Percentiles rank a stretch among this genome's conserved stretches.
phyloP scores from a whole-genome alignment of 495 filamentous ascomycete species.

The Hyphodiscus hymeniophilus region DNA sequence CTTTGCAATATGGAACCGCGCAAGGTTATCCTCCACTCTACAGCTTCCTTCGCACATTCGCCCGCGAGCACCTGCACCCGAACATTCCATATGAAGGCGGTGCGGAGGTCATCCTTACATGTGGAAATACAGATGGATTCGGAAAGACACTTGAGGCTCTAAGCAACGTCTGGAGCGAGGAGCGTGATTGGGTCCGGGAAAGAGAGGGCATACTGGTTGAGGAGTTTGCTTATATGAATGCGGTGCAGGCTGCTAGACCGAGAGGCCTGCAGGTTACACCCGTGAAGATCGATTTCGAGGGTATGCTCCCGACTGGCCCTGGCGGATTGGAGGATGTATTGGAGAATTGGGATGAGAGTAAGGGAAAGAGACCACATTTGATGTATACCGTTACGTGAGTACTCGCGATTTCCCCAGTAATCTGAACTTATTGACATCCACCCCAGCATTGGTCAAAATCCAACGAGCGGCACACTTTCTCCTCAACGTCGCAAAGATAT shows the following conservation, averaged over 20 bases:
- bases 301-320: slow-evolving; percentile 58
- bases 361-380: slow-evolving; percentile 68
- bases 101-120: slow-evolving; percentile 67
- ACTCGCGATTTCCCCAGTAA: neutral
- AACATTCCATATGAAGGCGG: slow-evolving; percentile 70
- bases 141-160: slow-evolving; percentile 66
- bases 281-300: slow-evolving; percentile 67
- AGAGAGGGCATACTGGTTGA: slow-evolving; percentile 69
- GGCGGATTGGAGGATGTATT: slow-evolving; percentile 73
- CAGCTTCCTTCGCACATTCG: slow-evolving; percentile 69
- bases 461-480: slow-evolving; percentile 66
- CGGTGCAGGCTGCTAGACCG: slow-evolving; percentile 56
- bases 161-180: slow-evolving; percentile 62
- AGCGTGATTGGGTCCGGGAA: slow-evolving; percentile 54
- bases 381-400: slow-evolving; percentile 88
- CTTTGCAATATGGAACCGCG: slow-evolving; percentile 78
- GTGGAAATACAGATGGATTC: slow-evolving; percentile 79
- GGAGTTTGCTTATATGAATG: slow-evolving; percentile 69
- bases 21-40: slow-evolving; percentile 69
- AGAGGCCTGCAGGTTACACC: slow-evolving; percentile 62
- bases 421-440: slow-evolving; percentile 2
- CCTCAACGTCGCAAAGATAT: slow-evolving; percentile 65
- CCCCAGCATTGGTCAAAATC: slow-evolving; percentile 79
- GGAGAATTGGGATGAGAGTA: slow-evolving; percentile 67
- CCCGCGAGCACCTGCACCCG: slow-evolving; percentile 66